Conservation (phyloP, 139 green algal species). For the Deuterostichococcus epilithicus region DNA sequence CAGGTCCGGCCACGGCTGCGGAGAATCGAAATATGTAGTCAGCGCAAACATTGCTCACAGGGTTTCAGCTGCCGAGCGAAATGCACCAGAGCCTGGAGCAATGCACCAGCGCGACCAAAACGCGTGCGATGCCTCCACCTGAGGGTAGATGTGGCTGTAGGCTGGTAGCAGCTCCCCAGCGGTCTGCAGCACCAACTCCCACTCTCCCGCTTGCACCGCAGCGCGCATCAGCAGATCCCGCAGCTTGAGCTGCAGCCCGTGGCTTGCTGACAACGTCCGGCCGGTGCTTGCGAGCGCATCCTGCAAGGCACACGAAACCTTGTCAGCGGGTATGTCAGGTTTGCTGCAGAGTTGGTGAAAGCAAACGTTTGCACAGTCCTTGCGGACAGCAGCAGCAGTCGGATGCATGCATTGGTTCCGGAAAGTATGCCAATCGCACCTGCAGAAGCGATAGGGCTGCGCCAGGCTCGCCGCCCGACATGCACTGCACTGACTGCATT, state of each 20-base stretch:
- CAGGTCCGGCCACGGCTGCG: conserved; percentile 37
- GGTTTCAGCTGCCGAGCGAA: neutral
- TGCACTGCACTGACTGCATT: too few relatives aligned
- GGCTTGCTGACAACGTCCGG: conserved; percentile 10
- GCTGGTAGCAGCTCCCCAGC: conserved; percentile 27
- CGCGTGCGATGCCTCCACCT: too few relatives aligned
- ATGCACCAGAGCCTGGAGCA: conserved; percentile 7
- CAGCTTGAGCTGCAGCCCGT: conserved; percentile 39
- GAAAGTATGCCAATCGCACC: too few relatives aligned
- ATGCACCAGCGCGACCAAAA: conserved; percentile 33
- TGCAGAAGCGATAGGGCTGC: too few relatives aligned
- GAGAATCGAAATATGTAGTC: neutral
- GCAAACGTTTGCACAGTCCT: neutral
- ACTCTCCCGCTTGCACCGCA: conserved; percentile 31
- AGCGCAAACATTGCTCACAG: neutral
- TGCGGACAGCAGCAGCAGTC: neutral
- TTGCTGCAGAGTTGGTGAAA: neutral
- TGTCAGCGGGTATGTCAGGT: neutral
- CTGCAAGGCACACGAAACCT: neutral
- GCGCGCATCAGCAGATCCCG: conserved; percentile 32
- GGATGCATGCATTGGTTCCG: too few relatives aligned
- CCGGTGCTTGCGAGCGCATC: neutral
- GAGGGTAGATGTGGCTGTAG: conserved; percentile 48
- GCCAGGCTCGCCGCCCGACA: too few relatives aligned
- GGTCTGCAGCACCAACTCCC: conserved; percentile 32